Evolutionary conservation across 2,329 filamentous ascomycete species (phyloP), one percentile per base, ranked within the genome.

Genomic region (Aspergillus sergii): DNA sequence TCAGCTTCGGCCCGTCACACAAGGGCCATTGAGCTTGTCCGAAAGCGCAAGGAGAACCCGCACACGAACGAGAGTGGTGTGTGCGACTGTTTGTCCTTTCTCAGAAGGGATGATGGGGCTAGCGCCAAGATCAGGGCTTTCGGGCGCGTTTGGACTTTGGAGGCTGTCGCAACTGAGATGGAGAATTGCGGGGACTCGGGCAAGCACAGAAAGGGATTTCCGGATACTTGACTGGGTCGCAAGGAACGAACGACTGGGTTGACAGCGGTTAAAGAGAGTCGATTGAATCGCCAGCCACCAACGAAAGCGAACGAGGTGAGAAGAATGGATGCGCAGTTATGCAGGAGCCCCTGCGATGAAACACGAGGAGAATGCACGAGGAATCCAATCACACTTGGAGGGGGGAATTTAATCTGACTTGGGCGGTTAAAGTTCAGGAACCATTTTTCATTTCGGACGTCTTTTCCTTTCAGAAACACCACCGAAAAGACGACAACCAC

Each of bases 51-150:
- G 59, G 46, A 59, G 58, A 53, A 57, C 55, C 50, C n/a, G 34
- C 3, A 51, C 32, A n/a, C 28, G 28, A 51, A 32, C 3, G 21
- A 26, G n/a, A 16, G 26, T 50, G 19, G 28, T 3, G 28, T 51
- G 48, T 51, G 28, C 19, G 48, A 51, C 48, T 51, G 16, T 51
- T 48, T 32, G 16, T 14, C 48, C 12, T 48, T 32, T 32, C 14
- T n/a, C 19, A 21, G 50, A 41, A 41, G 56, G 36, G 50, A 60
- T 46, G n/a, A 51, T 61, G 58, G 55, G 58, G 54, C 56, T 45
- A 55, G 61, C 50, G 65, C 66, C 66, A 68, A 68, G 65, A 61
- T 57, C 64, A 54, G 66, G 65, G 56, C 21, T 46, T 21, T 39
- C 30, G 43, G 60, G 62, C 63, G 66, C 65, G 65, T 66, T 61